Evolutionary conservation across 306 rosid species (phyloP).

Genomic region (Gastrolobium villosum): DNA sequence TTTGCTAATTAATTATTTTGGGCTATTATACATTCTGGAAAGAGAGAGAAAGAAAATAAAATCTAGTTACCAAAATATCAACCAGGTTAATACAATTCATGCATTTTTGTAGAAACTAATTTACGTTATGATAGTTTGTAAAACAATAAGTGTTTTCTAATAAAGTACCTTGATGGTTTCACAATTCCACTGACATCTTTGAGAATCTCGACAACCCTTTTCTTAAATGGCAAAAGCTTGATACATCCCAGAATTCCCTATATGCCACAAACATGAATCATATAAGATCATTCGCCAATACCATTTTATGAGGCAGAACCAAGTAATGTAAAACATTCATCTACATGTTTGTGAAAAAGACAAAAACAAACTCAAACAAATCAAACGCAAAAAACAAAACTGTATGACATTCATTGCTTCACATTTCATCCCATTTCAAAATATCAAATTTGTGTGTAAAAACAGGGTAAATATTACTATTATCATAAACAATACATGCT

Average conservation of each 20-base stretch:
- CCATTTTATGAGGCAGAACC: background rate
- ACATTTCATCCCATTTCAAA: background rate
- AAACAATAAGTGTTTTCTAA: background rate
- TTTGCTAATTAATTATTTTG: no score
- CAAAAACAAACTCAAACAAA: background rate
- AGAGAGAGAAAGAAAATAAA: slow-evolving; percentile 16
- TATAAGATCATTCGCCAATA: no score
- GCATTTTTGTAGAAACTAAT: background rate
- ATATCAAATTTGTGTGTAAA: background rate
- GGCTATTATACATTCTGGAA: slow-evolving; percentile 63
- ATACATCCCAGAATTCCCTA: slow-evolving; percentile 62
- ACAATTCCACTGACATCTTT: slow-evolving; percentile 53
- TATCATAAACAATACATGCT: background rate
- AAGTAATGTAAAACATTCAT: background rate
- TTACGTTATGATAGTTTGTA: background rate
- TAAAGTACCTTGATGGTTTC: slow-evolving; percentile 61
- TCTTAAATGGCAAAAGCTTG: slow-evolving; percentile 64
- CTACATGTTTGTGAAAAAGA: background rate
- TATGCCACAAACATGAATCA: slow-evolving; percentile 1
- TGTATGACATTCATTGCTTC: background rate
- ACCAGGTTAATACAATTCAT: background rate
- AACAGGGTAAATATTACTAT: no score
- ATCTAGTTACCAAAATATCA: slow-evolving; percentile 10
- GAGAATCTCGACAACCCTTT: slow-evolving; percentile 61
- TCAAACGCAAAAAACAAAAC: background rate